A percentile compares a stretch with the other conserved stretches of the same genome.
Conservation (phyloP, 2,329 filamentous ascomycete genomes). For the Aciculosporium take region DNA sequence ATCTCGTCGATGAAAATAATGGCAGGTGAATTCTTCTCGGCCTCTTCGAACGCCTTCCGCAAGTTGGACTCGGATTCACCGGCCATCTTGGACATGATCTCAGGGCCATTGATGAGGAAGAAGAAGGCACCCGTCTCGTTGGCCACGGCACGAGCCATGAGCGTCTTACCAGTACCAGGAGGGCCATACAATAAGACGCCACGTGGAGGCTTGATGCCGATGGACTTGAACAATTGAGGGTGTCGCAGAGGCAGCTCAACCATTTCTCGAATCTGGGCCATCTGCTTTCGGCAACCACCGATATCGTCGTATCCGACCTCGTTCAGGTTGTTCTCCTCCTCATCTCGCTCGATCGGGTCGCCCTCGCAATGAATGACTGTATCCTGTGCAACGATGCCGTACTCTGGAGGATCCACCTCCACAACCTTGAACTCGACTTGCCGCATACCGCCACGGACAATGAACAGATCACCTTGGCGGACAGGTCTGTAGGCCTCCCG, state of each 20-base stretch:
- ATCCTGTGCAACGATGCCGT: conserved; percentile 96
- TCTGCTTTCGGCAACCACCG: conserved; percentile 97
- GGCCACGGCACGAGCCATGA: conserved; percentile 96
- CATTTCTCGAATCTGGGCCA: conserved; percentile 98
- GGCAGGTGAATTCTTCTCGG: conserved; percentile 96
- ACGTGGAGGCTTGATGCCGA: conserved; percentile 97
- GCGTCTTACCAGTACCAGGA: conserved; percentile 96
- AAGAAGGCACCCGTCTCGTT: conserved; percentile 99
- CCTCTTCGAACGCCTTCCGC: conserved; percentile 98
- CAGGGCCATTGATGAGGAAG: conserved; percentile 97
- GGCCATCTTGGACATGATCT: conserved; percentile 99
- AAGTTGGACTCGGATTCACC: conserved; percentile 98
- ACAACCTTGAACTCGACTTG: conserved; percentile 99
- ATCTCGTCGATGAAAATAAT: conserved; percentile 99
- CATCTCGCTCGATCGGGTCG: conserved; percentile 73
- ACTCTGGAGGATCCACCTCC: conserved; percentile 95
- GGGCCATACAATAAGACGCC: conserved; percentile 95
- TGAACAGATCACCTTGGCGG: conserved; percentile 94
- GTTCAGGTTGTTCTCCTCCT: conserved; percentile 98
- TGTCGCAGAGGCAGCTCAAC: conserved; percentile 94
- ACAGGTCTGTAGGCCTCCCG: conserved; percentile 96
- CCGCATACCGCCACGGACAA: conserved; percentile 92
- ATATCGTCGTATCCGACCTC: conserved; percentile 99
- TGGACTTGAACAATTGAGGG: conserved; percentile 98
- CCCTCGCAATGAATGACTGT: conserved; percentile 98